Percentiles rank a stretch among this genome's conserved stretches.
phyloP scores from a whole-genome alignment of 768 basidiomycete genomes.

The Dictyophora rubrovolvata region DNA sequence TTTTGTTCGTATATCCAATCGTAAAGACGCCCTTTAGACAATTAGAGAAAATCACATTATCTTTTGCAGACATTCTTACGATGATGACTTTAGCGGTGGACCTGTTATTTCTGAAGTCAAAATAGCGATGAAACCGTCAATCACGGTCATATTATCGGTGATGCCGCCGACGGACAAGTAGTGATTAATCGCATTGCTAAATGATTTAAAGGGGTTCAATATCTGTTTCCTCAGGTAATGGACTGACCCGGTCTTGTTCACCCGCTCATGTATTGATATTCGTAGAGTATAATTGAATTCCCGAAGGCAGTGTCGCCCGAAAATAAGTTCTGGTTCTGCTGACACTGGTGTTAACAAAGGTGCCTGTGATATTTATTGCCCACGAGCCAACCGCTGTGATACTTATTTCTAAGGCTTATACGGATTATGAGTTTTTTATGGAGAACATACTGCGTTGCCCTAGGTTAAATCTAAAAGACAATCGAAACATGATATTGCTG shows the following conservation, averaged over 20 bases:
- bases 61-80: no score
- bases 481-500: conserved; percentile 4
- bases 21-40: no score
- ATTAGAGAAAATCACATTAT: no score
- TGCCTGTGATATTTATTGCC: conserved; percentile 69
- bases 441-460: conserved; percentile 56
- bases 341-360: conserved; percentile 23
- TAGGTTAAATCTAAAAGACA: conserved; percentile 51
- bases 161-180: conserved; percentile 37
- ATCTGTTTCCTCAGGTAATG: neutral
- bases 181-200: conserved; percentile 56
- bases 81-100: conserved; percentile 16
- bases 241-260: conserved; percentile 42
- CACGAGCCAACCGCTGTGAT: no score
- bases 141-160: conserved; percentile 33
- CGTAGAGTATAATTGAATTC: conserved; percentile 67
- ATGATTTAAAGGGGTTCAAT: neutral
- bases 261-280: conserved; percentile 59
- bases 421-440: neutral
- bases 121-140: conserved; percentile 78
- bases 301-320: conserved; percentile 51
- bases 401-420: no score
- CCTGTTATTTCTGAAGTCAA: conserved; percentile 57
- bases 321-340: conserved; percentile 48
- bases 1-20: no score